Evolutionary conservation across 2,329 filamentous ascomycete genomes (phyloP).

Genomic region (Calonectria multiphialidica): DNA sequence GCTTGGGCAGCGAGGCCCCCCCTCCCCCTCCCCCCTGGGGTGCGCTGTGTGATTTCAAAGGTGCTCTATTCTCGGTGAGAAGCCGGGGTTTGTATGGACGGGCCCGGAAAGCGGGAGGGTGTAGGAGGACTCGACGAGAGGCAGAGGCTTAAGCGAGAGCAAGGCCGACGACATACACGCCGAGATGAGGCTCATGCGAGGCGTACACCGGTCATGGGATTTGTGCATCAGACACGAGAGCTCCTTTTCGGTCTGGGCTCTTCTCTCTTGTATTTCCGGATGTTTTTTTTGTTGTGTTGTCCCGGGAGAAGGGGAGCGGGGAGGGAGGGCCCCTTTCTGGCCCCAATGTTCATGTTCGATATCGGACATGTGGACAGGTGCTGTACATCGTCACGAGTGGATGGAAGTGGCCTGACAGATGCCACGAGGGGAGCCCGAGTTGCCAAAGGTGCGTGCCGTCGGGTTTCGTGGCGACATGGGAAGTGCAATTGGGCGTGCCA

Average conservation of each 20-base stretch:
- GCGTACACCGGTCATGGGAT: constrained; percentile 21
- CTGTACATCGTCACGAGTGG: background rate
- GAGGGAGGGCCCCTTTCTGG: background rate
- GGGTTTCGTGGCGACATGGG: background rate
- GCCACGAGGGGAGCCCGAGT: background rate
- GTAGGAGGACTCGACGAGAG: background rate
- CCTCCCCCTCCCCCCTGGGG: no score
- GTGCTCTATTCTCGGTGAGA: background rate
- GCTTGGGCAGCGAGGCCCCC: constrained; percentile 6
- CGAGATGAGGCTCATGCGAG: constrained; percentile 21
- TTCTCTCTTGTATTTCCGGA: background rate
- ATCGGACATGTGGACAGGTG: background rate
- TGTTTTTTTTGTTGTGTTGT: background rate
- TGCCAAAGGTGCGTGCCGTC: background rate
- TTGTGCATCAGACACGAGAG: constrained; percentile 13
- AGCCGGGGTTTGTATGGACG: background rate
- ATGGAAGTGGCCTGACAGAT: background rate
- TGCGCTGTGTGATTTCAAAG: background rate
- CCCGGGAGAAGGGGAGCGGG: background rate
- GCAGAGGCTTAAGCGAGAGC: background rate
- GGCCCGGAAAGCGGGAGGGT: background rate
- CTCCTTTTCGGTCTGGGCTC: background rate
- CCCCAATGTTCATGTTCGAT: background rate
- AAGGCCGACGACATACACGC: background rate
- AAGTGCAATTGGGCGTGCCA: background rate